Evolutionary conservation across 257 asterid species (phyloP).

Genomic region (Lavandula angustifolia): DNA sequence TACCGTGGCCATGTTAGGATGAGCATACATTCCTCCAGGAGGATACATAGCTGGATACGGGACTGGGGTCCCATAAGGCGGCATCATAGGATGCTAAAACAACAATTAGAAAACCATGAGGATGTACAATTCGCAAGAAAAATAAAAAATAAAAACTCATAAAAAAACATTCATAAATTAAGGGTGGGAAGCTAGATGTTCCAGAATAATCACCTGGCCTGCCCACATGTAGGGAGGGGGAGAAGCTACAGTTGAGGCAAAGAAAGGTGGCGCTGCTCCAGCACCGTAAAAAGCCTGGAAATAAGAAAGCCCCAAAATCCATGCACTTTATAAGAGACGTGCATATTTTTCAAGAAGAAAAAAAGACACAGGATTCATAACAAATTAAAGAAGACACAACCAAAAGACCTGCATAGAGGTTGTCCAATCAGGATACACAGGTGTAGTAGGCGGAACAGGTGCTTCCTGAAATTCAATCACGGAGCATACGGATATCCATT

Average conservation of each 20-base stretch:
- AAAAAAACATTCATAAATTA: background rate
- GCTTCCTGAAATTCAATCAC: conserved; percentile 63
- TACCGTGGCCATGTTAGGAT: conserved; percentile 86
- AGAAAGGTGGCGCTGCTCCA: conserved; percentile 89
- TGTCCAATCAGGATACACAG: conserved; percentile 90
- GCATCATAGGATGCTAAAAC: conserved; percentile 89
- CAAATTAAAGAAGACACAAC: conserved; percentile 14
- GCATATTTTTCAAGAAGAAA: background rate
- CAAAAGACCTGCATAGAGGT: conserved; percentile 71
- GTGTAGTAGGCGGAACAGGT: conserved; percentile 54
- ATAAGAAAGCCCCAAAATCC: conserved; percentile 5
- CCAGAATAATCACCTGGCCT: conserved; percentile 62
- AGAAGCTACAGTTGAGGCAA: conserved; percentile 89
- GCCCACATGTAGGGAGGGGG: conserved; percentile 92
- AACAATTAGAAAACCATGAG: conserved; percentile 9
- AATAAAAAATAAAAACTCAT: background rate
- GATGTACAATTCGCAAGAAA: conserved; percentile 8
- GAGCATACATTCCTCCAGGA: conserved; percentile 88
- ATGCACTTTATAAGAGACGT: conserved; percentile 8
- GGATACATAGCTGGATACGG: conserved; percentile 92
- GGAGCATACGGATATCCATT: conserved; percentile 13
- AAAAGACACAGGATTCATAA: background rate
- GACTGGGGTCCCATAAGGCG: conserved; percentile 96
- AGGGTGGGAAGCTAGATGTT: conserved; percentile 11
- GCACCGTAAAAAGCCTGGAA: conserved; percentile 86